These are phyloP conservation scores for Cotoneaster glaucophyllus DNA, from an alignment of 306 rosid genomes.

Conservation along the genomic window DNA sequence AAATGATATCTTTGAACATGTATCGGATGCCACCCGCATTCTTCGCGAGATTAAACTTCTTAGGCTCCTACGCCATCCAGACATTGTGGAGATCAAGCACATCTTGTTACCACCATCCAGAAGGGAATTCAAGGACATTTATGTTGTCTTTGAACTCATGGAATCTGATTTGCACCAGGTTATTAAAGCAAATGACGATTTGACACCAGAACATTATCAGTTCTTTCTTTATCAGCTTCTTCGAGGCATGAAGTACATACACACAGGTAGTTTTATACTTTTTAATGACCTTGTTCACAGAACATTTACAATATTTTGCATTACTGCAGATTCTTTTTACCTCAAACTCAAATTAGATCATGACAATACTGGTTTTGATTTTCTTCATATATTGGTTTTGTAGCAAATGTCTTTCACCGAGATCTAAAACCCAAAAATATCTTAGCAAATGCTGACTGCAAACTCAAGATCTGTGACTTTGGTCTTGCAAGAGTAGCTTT, in stretches of 20 bases:
- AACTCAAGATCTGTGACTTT: conserved; percentile 97
- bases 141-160: conserved; percentile 98
- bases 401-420: conserved; percentile 97
- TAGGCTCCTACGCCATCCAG: conserved; percentile 90
- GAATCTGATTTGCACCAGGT: conserved; percentile 99
- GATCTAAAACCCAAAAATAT: conserved; percentile 97
- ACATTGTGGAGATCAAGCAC: conserved; percentile 98
- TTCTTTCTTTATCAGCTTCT: conserved; percentile 99
- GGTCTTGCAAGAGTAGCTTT: conserved; percentile 99
- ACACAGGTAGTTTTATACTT: conserved; percentile 58
- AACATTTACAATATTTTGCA: conserved; percentile 9
- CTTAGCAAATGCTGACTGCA: conserved; percentile 98
- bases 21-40: conserved; percentile 95
- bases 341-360: conserved; percentile 4
- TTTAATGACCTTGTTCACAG: conserved; percentile 1
- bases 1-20: conserved; percentile 97
- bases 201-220: conserved; percentile 96
- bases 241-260: conserved; percentile 95
- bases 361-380: conserved; percentile 22
- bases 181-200: conserved; percentile 97
- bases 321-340: background rate
- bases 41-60: conserved; percentile 99
- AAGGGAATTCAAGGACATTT: conserved; percentile 98
- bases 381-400: conserved; percentile 31
- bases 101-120: conserved; percentile 95